Evolutionary conservation across 179 eudicot genomes (phyloP).

Genomic region (Silene coronaria): DNA sequence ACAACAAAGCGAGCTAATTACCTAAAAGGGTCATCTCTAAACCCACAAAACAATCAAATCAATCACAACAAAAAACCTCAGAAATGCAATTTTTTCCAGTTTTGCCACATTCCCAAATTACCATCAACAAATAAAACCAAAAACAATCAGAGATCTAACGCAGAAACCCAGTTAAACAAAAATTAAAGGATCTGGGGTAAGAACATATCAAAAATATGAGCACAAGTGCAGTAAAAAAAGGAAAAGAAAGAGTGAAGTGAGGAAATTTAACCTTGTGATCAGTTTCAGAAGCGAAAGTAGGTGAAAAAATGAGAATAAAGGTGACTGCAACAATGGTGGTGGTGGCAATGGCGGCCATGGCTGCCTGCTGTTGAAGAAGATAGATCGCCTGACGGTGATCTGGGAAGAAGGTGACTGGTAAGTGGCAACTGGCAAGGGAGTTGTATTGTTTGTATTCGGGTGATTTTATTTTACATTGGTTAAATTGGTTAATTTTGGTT

Average conservation of each 20-base stretch:
- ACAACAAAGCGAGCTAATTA: not conserved
- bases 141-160: conserved; percentile 16
- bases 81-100: not conserved
- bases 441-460: too few species aligned
- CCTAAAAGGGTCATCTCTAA: not conserved
- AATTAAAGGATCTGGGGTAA: conserved; percentile 13
- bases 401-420: conserved; percentile 1
- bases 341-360: conserved; percentile 32
- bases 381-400: conserved; percentile 27
- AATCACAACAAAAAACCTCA: not conserved
- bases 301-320: conserved; percentile 31
- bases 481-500: too few species aligned
- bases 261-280: conserved; percentile 54
- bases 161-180: not conserved
- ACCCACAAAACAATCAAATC: too few species aligned
- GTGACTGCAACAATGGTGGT: conserved; percentile 31
- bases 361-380: conserved; percentile 31
- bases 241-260: not conserved
- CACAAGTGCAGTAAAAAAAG: not conserved
- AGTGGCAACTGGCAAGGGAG: not conserved
- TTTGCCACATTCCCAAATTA: not conserved
- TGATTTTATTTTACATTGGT: not conserved
- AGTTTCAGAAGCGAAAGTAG: conserved; percentile 52
- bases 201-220: not conserved
- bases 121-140: not conserved